phyloP scores from a whole-genome alignment of 768 basidiomycete species.

The Hypholoma sublateritium region DNA sequence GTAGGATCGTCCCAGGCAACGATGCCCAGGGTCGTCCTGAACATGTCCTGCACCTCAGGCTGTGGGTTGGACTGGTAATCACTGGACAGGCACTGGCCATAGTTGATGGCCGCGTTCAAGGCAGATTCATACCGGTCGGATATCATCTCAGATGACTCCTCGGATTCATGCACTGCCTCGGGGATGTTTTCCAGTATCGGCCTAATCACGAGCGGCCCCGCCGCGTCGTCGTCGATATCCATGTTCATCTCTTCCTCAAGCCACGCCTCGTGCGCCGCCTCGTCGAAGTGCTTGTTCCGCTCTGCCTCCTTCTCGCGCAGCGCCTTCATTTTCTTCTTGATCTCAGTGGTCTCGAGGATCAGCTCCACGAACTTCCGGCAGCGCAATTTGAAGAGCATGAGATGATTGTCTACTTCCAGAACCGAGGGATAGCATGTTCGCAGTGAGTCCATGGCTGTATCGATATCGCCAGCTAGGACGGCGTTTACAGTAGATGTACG shows the following conservation, averaged over 20 bases:
- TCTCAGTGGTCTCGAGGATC: conserved; percentile 66
- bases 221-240: conserved; percentile 53
- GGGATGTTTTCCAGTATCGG: conserved; percentile 9
- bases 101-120: conserved; percentile 65
- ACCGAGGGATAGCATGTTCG: conserved; percentile 59
- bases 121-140: conserved; percentile 50
- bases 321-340: conserved; percentile 60
- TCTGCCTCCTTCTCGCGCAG: conserved; percentile 29
- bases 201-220: conserved; percentile 20
- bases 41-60: conserved; percentile 61
- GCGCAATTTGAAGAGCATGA: conserved; percentile 78
- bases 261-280: conserved; percentile 30
- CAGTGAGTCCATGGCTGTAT: conserved; percentile 60
- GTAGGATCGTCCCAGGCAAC: conserved; percentile 79
- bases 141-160: conserved; percentile 15
- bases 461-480: conserved; percentile 69
- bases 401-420: conserved; percentile 63
- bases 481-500: conserved; percentile 73
- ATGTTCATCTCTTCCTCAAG: conserved; percentile 54
- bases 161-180: not conserved
- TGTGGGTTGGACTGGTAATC: conserved; percentile 68
- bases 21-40: conserved; percentile 76
- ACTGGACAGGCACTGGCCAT: conserved; percentile 68
- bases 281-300: conserved; percentile 5
- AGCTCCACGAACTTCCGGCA: conserved; percentile 88